Evolutionary conservation across 805 yeast genomes (phyloP).

Genomic region (Saccharomyces kudriavzevii): DNA sequence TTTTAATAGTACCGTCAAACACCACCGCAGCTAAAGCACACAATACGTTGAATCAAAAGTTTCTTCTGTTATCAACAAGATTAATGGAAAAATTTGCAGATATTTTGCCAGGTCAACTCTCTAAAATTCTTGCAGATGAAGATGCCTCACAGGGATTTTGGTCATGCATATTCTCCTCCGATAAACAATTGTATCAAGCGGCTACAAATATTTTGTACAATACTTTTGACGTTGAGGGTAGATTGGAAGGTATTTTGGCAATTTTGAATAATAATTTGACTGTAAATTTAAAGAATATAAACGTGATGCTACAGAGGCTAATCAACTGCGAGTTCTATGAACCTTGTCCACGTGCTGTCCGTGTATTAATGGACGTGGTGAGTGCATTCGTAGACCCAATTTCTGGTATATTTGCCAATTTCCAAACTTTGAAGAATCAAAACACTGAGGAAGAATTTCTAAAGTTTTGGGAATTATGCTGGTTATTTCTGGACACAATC

Average conservation of each 20-base stretch:
- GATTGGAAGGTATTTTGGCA: slow-evolving; percentile 64
- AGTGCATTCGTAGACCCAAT: slow-evolving; percentile 58
- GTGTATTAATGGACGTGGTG: slow-evolving; percentile 66
- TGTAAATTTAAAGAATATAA: slow-evolving; percentile 43
- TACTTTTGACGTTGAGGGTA: slow-evolving; percentile 69
- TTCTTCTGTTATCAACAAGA: slow-evolving; percentile 27
- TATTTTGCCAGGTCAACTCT: slow-evolving; percentile 31
- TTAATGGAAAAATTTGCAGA: slow-evolving; percentile 36
- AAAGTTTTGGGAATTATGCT: slow-evolving; percentile 58
- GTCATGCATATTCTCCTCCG: slow-evolving; percentile 65
- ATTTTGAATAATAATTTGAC: slow-evolving; percentile 40
- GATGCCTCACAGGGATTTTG: slow-evolving; percentile 55
- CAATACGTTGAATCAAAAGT: slow-evolving; percentile 20
- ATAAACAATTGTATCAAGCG: slow-evolving; percentile 50
- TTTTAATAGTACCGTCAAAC: slow-evolving; percentile 20
- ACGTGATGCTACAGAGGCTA: slow-evolving; percentile 38
- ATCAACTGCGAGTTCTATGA: slow-evolving; percentile 47
- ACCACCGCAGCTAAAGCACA: slow-evolving; percentile 19
- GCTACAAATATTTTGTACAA: slow-evolving; percentile 68
- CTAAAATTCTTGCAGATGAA: slow-evolving; percentile 34
- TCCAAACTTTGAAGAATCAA: slow-evolving; percentile 16
- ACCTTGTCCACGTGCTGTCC: slow-evolving; percentile 67
- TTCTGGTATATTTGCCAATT: slow-evolving; percentile 43
- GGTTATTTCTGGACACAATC: slow-evolving; percentile 66
- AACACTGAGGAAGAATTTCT: slow-evolving; percentile 27